Evolutionary conservation across 768 basidiomycete genomes (phyloP), one percentile per base, ranked within the genome.

Genomic region (Termitomyces sp.): DNA sequence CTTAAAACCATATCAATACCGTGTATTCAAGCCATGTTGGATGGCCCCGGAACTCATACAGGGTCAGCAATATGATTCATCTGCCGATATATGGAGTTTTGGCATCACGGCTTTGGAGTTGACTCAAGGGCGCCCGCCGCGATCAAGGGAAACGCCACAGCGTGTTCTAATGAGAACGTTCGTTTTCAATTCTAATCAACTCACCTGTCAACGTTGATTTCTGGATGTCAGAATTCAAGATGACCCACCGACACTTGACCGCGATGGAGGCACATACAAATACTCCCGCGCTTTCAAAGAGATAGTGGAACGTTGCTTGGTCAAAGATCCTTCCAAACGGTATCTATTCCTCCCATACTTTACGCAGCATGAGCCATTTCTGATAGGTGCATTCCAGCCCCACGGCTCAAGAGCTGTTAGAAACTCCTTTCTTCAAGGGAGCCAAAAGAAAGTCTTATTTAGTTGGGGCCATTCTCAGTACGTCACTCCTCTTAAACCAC

Each of bases 21-120:
- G 48, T 37, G 49, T 40, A 31, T 48, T 48, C 37, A 56, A 86
- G 84, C 95, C 95, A 1, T 92, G 90, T 67, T 97, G 92, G 92
- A 98, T 97, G 94, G 92, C 95, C 0, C 95, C 95, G 1, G 95
- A 98, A 64, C 80, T 97, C 23, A 90, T 98, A 47, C 81, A 88
- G 62, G 89, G 93, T 50, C 81, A 81, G 62, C 82, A 83, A 54
- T 96, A 95, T 68, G 93, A 95, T 66, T 80, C 85, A 12, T 82
- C 86, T 60, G 92, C 92, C 19, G 95, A 98, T 66, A 94, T 98
- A 56, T 98, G 94, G 94, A 94, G 91, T 56, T 90, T 97, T 68
- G 95, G 92, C 12, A 94, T 98, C 57, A 96, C 94, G n/a, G 89
- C 94, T 15, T 73, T 97, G 46, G 95, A 97, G 68, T 77, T 98